Evolutionary conservation across 140 eudicot species (phyloP).

Genomic region (Senecio squalidus): DNA sequence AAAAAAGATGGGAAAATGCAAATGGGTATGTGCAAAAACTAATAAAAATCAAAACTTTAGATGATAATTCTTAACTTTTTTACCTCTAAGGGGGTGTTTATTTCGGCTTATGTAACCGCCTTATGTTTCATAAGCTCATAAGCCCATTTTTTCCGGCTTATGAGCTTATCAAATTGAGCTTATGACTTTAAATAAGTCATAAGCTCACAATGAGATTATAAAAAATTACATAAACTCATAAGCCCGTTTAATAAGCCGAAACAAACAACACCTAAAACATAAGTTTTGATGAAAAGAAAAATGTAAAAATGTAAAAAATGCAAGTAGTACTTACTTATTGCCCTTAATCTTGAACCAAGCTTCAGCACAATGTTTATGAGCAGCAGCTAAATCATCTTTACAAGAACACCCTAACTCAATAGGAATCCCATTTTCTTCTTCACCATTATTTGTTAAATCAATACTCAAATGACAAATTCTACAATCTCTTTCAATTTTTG

Average conservation of each 20-base stretch:
- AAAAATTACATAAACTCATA: too few species aligned
- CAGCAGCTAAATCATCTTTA: conserved; percentile 93
- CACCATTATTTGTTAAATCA: conserved; percentile 49
- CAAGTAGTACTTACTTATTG: conserved; percentile 57
- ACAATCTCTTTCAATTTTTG: conserved; percentile 67
- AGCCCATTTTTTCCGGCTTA: too few species aligned
- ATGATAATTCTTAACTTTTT: too few species aligned
- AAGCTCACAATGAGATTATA: too few species aligned
- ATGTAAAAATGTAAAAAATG: not conserved
- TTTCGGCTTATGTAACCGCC: too few species aligned
- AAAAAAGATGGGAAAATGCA: conserved; percentile 5
- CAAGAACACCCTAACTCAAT: conserved; percentile 96
- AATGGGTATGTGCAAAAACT: conserved; percentile 8
- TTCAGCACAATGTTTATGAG: conserved; percentile 95
- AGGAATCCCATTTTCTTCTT: conserved; percentile 46
- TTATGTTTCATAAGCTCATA: too few species aligned
- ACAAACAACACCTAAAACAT: not conserved
- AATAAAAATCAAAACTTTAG: conserved; percentile 17
- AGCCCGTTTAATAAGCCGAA: too few species aligned
- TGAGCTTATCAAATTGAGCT: too few species aligned
- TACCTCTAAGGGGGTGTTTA: too few species aligned
- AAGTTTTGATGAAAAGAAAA: not conserved
- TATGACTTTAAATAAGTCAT: too few species aligned
- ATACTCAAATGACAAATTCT: conserved; percentile 90
- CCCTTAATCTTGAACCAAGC: conserved; percentile 97